Percentiles rank a stretch among this genome's conserved stretches.
phyloP scores from a whole-genome alignment of 1,284 basidiomycete species.

The Wallemia mellicola region DNA sequence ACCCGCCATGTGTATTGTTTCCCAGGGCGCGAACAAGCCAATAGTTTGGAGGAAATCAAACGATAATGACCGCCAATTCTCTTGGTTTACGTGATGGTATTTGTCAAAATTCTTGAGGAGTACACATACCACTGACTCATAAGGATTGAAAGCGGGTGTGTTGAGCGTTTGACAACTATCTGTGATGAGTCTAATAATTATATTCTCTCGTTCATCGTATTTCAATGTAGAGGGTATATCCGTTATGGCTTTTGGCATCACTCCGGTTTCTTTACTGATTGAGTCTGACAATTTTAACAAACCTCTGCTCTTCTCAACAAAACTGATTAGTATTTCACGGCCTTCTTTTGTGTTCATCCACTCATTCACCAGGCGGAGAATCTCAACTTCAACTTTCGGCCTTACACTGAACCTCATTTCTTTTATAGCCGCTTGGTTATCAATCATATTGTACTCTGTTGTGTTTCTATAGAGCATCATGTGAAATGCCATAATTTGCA shows the following conservation, averaged over 20 bases:
- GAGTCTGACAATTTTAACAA: background rate
- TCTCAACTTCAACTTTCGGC: background rate
- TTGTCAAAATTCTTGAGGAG: background rate
- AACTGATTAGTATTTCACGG: background rate
- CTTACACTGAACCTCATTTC: background rate
- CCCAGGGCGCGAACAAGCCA: conserved; percentile 42
- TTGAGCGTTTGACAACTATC: background rate
- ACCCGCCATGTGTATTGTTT: conserved; percentile 21
- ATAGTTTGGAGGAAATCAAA: conserved; percentile 28
- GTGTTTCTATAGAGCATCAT: background rate
- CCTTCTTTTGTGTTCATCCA: background rate
- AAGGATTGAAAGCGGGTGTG: background rate
- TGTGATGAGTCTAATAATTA: background rate
- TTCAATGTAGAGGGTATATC: background rate
- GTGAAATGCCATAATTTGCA: background rate
- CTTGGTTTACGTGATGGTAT: background rate
- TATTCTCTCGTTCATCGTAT: background rate
- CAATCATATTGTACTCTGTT: background rate
- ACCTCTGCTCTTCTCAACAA: background rate
- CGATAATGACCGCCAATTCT: background rate
- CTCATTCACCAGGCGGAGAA: background rate
- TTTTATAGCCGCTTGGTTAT: background rate
- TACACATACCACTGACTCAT: background rate
- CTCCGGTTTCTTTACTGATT: background rate
- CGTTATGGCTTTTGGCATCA: background rate